Evolutionary conservation across 768 basidiomycete genomes (phyloP), one percentile per base, ranked within the genome.

Genomic region (Scleroderma citrinum): DNA sequence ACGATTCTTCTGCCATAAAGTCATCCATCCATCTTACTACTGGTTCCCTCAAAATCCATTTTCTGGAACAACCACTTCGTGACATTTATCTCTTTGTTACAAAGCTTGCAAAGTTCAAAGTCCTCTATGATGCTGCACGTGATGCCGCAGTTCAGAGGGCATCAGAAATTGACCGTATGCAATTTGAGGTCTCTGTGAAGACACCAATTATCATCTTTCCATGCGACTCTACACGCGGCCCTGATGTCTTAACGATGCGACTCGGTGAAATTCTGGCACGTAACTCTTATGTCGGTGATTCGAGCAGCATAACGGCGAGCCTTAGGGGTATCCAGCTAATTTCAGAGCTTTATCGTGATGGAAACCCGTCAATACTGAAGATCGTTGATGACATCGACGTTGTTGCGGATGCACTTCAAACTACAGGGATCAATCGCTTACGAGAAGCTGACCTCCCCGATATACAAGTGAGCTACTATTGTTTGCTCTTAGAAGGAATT

Each of bases 171-270:
- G 85, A 89, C 57, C 80, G 83, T 45, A 93, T 98, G 88, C 82
- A 90, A 64, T 97, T 93, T 68, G 80, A 92, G 50, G 64, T 98
- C n/a, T 82, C 84, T 21, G 74, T 98, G 60, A 91, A 87, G 68
- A 86, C 93, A 0, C 96, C 96, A 1, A 97, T 99, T 56, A 65
- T 98, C 41, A 73, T 95, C 21, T 84, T 97, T 61, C 96, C 96
- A 11, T 77, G 81, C 7, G 74, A 87, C 59, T 72, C 84, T 2
- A 65, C 75, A 2, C 67, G 62, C 6, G 82, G 83, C 7, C 71
- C 67, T 12, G 90, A 98, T 65, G 71, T 76, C 23, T 71, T 99
- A 31, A 76, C 86, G 7, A 77, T 96, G 67, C 78, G 87, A 45
- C 80, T 99, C 0, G 96, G 96, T 36, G 89, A 95, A 68, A 86